Evolutionary conservation across 306 rosid genomes (phyloP).

Genomic region (Cercis canadensis): DNA sequence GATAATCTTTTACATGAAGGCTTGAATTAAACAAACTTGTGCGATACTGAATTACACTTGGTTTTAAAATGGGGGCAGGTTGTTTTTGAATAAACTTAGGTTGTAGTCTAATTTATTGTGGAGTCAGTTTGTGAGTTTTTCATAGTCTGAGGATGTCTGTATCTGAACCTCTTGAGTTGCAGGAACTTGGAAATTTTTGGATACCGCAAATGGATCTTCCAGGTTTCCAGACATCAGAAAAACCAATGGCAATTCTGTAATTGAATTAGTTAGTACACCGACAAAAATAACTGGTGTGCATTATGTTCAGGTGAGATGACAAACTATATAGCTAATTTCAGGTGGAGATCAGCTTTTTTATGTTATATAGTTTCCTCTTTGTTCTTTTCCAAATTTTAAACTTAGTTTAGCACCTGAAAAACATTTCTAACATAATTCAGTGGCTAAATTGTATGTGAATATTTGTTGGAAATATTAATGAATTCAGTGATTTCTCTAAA

Average conservation of each 20-base stretch:
- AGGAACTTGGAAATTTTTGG: slow-evolving; percentile 91
- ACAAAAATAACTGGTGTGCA: slow-evolving; percentile 96
- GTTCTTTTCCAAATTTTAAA: slow-evolving; percentile 22
- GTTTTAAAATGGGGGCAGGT: too few relatives aligned
- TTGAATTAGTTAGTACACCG: slow-evolving; percentile 87
- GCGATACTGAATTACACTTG: background rate
- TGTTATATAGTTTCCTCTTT: slow-evolving; percentile 6
- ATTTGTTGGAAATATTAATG: slow-evolving; percentile 6
- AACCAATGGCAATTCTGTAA: slow-evolving; percentile 77
- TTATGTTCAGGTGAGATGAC: slow-evolving; percentile 89
- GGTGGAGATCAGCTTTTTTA: slow-evolving; percentile 30
- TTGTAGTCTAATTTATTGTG: slow-evolving; percentile 5
- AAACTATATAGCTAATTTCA: slow-evolving; percentile 30
- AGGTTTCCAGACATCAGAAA: slow-evolving; percentile 86
- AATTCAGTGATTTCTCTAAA: background rate
- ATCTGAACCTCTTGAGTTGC: slow-evolving; percentile 49
- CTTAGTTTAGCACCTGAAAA: slow-evolving; percentile 20
- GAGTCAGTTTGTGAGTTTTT: slow-evolving; percentile 24
- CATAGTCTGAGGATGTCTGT: slow-evolving; percentile 20
- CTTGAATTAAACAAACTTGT: slow-evolving; percentile 7
- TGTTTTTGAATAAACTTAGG: slow-evolving; percentile 17
- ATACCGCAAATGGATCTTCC: slow-evolving; percentile 74
- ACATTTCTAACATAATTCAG: background rate
- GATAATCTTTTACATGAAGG: background rate
- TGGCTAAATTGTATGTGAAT: slow-evolving; percentile 7